Conservation (phyloP, 2,329 filamentous ascomycete species). For the Colletotrichum noveboracense region DNA sequence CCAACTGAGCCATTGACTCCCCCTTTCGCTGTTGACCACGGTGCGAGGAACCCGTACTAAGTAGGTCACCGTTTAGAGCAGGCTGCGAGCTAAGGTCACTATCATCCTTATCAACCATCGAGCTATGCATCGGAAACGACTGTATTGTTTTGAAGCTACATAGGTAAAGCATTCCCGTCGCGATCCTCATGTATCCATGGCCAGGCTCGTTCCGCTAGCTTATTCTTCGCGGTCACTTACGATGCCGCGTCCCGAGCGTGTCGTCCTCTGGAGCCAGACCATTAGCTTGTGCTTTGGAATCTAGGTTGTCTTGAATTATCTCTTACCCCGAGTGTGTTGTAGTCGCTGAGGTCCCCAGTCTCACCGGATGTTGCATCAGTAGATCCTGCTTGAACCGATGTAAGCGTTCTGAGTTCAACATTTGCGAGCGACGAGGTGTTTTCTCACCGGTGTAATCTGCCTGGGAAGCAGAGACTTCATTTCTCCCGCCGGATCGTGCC, state of each 20-base stretch:
- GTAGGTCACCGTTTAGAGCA: neutral
- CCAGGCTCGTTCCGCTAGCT: neutral
- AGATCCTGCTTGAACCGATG: neutral
- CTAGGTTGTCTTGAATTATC: neutral
- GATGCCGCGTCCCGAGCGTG: neutral
- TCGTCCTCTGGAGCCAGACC: neutral
- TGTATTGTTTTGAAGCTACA: neutral
- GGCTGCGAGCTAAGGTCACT: neutral
- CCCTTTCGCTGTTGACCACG: neutral
- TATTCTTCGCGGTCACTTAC: neutral
- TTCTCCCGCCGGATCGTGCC: neutral
- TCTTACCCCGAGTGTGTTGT: neutral
- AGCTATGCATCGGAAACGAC: neutral
- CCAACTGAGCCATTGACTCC: neutral
- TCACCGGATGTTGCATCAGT: neutral
- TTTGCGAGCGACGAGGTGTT: neutral
- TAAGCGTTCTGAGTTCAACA: neutral
- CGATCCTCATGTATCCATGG: neutral
- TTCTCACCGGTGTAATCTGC: neutral
- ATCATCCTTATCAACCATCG: neutral
- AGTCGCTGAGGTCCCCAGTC: neutral
- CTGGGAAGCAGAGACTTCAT: neutral
- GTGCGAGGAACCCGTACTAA: neutral
- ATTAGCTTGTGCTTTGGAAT: neutral
- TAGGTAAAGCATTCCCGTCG: neutral